Percentiles rank a stretch among this genome's conserved stretches.
phyloP scores from a whole-genome alignment of 1,139 yeast genomes.

The Diutina rugosa region DNA sequence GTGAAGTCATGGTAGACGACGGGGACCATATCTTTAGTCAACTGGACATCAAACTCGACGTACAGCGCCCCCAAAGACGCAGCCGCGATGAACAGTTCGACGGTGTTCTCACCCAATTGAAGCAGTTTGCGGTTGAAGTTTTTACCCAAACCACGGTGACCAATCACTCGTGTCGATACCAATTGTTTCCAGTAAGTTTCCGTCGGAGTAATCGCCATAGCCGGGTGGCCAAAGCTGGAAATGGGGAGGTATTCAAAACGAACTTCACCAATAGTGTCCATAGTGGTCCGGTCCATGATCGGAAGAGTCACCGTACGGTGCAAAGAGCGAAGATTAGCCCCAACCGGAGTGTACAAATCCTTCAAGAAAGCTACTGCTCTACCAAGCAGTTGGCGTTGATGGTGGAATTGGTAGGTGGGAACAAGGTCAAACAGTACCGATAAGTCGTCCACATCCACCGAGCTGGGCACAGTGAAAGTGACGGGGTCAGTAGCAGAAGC shows the following conservation, averaged over 20 bases:
- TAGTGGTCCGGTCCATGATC: constrained; percentile 54
- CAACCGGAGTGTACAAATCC: constrained; percentile 55
- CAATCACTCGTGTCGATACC: constrained; percentile 84
- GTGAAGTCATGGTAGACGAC: constrained; percentile 92
- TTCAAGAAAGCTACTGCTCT: constrained; percentile 74
- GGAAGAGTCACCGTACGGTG: constrained; percentile 65
- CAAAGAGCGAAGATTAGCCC: constrained; percentile 56
- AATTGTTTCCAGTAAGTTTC: constrained; percentile 89
- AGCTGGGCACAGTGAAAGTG: constrained; percentile 49
- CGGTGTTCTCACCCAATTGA: constrained; percentile 92
- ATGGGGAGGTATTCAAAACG: constrained; percentile 66
- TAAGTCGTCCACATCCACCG: constrained; percentile 39
- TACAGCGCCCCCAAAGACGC: constrained; percentile 88
- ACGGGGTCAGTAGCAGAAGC: constrained; percentile 77
- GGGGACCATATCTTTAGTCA: constrained; percentile 87
- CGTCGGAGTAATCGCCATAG: constrained; percentile 54
- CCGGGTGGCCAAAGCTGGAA: constrained; percentile 62
- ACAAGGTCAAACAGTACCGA: constrained; percentile 72
- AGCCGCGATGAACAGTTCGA: constrained; percentile 92
- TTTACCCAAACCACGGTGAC: constrained; percentile 93
- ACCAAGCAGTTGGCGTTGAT: constrained; percentile 47
- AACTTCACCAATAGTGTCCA: constrained; percentile 68
- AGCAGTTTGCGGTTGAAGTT: constrained; percentile 62
- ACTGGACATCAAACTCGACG: constrained; percentile 93
- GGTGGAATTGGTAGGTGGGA: constrained; percentile 60